Percentiles rank a stretch among this genome's conserved stretches.
Evolutionary conservation across 805 yeast genomes (phyloP).

Genomic region (Brettanomyces nanus): DNA sequence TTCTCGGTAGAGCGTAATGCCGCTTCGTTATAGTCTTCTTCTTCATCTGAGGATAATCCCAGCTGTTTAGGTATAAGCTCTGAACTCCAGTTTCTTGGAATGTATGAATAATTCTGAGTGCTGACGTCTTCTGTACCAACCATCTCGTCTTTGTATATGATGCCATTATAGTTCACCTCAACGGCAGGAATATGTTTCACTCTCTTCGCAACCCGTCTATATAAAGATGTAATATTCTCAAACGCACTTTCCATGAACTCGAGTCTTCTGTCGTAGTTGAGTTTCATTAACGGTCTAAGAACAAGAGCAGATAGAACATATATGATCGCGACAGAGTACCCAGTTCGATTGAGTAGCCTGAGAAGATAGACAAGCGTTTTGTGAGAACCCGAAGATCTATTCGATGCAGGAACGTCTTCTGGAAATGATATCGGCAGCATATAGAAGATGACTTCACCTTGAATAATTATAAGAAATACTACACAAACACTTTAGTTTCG

Average conservation of each 20-base stretch:
- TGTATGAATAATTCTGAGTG: slow-evolving; percentile 1
- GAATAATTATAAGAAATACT: not conserved
- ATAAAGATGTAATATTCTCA: slow-evolving; percentile 21
- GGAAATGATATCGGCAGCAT: too few species aligned
- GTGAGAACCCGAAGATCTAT: slow-evolving; percentile 1
- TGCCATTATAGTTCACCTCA: slow-evolving; percentile 33
- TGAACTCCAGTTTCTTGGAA: slow-evolving; percentile 1
- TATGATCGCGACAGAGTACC: slow-evolving; percentile 23
- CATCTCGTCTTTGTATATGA: slow-evolving; percentile 28
- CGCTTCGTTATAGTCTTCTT: slow-evolving; percentile 8
- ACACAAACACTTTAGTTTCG: too few species aligned
- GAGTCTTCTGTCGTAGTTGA: slow-evolving; percentile 31
- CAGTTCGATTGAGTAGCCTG: slow-evolving; percentile 28
- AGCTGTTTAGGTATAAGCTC: slow-evolving; percentile 14
- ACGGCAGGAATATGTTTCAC: slow-evolving; percentile 31
- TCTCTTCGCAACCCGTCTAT: slow-evolving; percentile 17
- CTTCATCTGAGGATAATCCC: slow-evolving; percentile 17
- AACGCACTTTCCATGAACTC: slow-evolving; percentile 26
- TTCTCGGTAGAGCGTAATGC: slow-evolving; percentile 9
- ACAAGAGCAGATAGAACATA: slow-evolving; percentile 26
- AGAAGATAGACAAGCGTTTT: slow-evolving; percentile 23
- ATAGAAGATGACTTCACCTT: too few species aligned
- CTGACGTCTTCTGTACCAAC: slow-evolving; percentile 18
- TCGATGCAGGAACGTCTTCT: slow-evolving; percentile 17
- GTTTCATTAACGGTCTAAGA: slow-evolving; percentile 33